Percentiles rank a stretch among this genome's conserved stretches.
These are phyloP conservation scores for Colletotrichum liaoningense DNA, from an alignment of 2,329 filamentous ascomycete genomes.

Conservation along the genomic window DNA sequence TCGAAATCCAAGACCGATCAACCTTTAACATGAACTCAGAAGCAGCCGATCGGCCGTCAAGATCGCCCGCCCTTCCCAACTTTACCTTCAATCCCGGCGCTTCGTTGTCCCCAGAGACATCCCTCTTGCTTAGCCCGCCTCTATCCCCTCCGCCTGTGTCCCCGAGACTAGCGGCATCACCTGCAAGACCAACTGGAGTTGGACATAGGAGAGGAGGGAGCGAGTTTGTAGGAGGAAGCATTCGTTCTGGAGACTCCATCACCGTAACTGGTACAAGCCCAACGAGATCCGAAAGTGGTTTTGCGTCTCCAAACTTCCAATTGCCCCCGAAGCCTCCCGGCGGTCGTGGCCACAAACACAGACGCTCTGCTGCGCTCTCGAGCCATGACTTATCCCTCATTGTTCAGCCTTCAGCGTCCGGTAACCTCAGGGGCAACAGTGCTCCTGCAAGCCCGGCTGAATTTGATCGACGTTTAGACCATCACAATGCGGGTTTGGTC, in stretches of 20 bases:
- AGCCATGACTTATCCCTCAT: constrained; percentile 82
- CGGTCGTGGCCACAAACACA: constrained; percentile 80
- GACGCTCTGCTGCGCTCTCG: constrained; percentile 85
- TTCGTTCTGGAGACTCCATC: constrained; percentile 67
- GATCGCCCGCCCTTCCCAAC: constrained; percentile 59
- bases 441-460: constrained; percentile 72
- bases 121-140: constrained; percentile 63
- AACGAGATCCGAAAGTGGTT: constrained; percentile 71
- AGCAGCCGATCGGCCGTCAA: constrained; percentile 39
- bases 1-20: constrained; percentile 55
- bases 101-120: constrained; percentile 47
- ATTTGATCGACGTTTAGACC: constrained; percentile 44
- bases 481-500: constrained; percentile 4
- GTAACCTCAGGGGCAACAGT: constrained; percentile 67
- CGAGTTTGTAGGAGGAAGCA: constrained; percentile 85
- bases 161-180: constrained; percentile 62
- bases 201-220: constrained; percentile 85
- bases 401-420: constrained; percentile 68
- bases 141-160: constrained; percentile 61
- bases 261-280: constrained; percentile 76
- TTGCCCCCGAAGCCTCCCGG: constrained; percentile 59
- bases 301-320: constrained; percentile 66
- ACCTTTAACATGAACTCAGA: constrained; percentile 45
- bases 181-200: constrained; percentile 71
- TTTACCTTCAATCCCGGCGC: constrained; percentile 69